phyloP scores from a whole-genome alignment of 371 early-diverging fungal genomes.

The Parasitella parasitica region DNA sequence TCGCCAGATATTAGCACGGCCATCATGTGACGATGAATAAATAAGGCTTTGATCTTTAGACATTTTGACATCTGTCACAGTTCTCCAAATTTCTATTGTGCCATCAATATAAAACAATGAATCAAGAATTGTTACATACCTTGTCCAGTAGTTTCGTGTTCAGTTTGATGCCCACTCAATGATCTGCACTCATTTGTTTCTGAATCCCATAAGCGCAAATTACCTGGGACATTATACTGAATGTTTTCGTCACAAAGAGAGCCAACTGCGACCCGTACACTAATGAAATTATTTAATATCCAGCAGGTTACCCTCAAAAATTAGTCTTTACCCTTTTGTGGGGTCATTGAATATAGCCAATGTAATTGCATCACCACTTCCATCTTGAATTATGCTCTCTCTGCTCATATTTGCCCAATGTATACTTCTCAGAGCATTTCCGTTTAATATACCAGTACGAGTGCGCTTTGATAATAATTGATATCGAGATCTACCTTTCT shows the following conservation, averaged over 20 bases:
- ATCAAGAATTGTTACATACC: background rate
- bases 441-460: background rate
- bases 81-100: constrained; percentile 41
- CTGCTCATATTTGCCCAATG: constrained; percentile 22
- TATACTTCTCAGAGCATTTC: background rate
- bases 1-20: constrained; percentile 33
- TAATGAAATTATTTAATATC: background rate
- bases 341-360: constrained; percentile 22
- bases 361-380: constrained; percentile 43
- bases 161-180: constrained; percentile 28
- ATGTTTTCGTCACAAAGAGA: constrained; percentile 39
- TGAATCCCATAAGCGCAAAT: constrained; percentile 35
- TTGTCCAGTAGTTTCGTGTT: constrained; percentile 1
- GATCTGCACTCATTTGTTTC: constrained; percentile 1
- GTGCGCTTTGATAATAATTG: constrained; percentile 1
- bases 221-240: constrained; percentile 44
- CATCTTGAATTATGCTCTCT: constrained; percentile 27
- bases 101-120: background rate
- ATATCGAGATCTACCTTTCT: background rate
- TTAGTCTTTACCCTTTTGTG: constrained; percentile 8
- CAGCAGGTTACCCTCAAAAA: background rate
- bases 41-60: constrained; percentile 31
- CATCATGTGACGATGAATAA: constrained; percentile 36
- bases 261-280: constrained; percentile 25
- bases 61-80: constrained; percentile 38